Evolutionary conservation across 129 eudicot species (phyloP).

Genomic region (Scalesia atractyloides): DNA sequence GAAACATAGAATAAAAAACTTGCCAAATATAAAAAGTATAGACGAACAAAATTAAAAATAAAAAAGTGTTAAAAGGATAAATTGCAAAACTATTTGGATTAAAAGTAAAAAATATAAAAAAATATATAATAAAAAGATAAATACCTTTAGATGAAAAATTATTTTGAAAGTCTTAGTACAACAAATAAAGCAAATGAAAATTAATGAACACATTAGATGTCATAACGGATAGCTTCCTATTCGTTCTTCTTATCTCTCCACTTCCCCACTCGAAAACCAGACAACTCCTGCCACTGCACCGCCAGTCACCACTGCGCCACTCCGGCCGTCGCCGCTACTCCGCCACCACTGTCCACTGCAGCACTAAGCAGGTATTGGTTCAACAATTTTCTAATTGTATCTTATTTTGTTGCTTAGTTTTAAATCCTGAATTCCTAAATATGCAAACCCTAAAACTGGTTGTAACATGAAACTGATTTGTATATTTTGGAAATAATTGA

Average conservation of each 20-base stretch:
- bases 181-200: no score
- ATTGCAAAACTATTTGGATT: no score
- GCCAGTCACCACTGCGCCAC: not conserved
- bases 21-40: no score
- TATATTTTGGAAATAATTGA: not conserved
- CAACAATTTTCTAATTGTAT: not conserved
- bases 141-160: no score
- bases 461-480: not conserved
- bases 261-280: not conserved
- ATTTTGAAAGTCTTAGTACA: no score
- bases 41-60: no score
- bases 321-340: not conserved
- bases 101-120: no score
- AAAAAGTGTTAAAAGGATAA: no score
- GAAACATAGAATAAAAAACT: no score
- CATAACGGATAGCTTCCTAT: not conserved
- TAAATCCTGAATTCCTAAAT: not conserved
- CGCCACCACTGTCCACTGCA: no score
- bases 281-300: not conserved
- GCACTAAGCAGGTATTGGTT: not conserved
- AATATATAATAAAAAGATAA: no score
- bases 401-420: not conserved
- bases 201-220: no score
- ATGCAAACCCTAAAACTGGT: not conserved
- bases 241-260: not conserved